Conservation (phyloP, 345 rosid species). For the Linum lewisii region DNA sequence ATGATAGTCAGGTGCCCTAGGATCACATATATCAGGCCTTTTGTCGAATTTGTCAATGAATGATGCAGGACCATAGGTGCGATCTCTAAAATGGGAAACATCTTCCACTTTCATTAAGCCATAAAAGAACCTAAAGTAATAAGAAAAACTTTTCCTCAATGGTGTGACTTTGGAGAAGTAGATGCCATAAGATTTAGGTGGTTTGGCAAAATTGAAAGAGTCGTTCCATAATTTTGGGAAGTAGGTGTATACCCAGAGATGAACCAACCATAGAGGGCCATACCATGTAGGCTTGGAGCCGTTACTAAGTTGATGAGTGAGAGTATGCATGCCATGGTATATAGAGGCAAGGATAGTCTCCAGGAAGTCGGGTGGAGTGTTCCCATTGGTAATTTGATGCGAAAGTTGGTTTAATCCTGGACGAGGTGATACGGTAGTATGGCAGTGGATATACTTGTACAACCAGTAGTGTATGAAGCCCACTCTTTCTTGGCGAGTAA, state of each 20-base stretch:
- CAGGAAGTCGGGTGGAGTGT: not conserved
- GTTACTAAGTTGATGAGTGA: not conserved
- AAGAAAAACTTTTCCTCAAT: too few species aligned
- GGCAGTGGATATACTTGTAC: not conserved
- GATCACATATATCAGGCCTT: too few species aligned
- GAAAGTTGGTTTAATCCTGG: not conserved
- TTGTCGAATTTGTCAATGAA: too few species aligned
- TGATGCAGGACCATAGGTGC: too few species aligned
- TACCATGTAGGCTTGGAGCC: not conserved
- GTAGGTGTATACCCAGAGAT: not conserved
- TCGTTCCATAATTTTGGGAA: not conserved
- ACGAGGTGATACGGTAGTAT: not conserved
- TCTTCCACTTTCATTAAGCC: too few species aligned
- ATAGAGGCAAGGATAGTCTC: not conserved
- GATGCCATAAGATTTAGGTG: too few species aligned
- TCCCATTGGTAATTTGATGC: not conserved
- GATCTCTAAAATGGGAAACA: too few species aligned
- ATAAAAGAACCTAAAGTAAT: too few species aligned
- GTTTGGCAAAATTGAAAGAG: too few species aligned
- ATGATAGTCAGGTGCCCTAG: too few species aligned
- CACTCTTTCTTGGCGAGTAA: not conserved
- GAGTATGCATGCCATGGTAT: not conserved
- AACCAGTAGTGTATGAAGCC: not conserved
- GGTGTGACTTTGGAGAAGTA: too few species aligned
- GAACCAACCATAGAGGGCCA: not conserved